phyloP scores from a whole-genome alignment of 2,329 filamentous ascomycete genomes.

The Nemania sp. region DNA sequence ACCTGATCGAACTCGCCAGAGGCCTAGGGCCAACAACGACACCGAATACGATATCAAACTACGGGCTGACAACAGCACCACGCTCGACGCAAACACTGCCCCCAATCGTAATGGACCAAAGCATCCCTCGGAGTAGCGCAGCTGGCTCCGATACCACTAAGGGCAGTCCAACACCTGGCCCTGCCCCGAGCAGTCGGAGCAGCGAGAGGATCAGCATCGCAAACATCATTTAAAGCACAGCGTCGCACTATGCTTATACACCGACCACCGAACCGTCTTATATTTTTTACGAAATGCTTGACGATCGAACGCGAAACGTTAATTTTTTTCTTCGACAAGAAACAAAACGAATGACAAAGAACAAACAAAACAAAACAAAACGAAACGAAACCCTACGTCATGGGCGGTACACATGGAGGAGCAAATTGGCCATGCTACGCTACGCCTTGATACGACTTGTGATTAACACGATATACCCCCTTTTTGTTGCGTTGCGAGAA shows the following conservation, averaged over 20 bases:
- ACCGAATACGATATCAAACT: constrained; percentile 35
- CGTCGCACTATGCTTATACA: constrained; percentile 16
- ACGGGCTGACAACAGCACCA: constrained; percentile 25
- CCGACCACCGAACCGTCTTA: constrained; percentile 3
- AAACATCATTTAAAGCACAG: constrained; percentile 47
- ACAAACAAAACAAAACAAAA: too few species aligned
- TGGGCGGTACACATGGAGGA: constrained; percentile 18
- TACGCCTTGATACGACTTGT: constrained; percentile 32
- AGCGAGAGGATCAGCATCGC: constrained; percentile 53
- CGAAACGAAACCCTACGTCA: constrained; percentile 15
- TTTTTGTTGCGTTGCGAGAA: constrained; percentile 30
- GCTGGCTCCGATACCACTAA: constrained; percentile 36
- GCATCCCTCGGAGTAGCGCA: constrained; percentile 30
- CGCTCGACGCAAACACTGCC: constrained; percentile 38
- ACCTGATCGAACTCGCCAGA: constrained; percentile 67
- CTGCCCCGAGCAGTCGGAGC: constrained; percentile 42
- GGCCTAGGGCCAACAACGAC: constrained; percentile 51
- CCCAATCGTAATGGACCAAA: constrained; percentile 42
- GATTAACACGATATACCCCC: constrained; percentile 31
- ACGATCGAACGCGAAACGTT: constrained; percentile 28
- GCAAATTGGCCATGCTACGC: background rate
- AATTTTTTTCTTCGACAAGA: too few species aligned
- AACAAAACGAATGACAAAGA: too few species aligned
- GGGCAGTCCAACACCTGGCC: constrained; percentile 41
- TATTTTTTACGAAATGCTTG: constrained; percentile 30